phyloP scores from a whole-genome alignment of 441 rosid species.

The Euphorbia celastroides region DNA sequence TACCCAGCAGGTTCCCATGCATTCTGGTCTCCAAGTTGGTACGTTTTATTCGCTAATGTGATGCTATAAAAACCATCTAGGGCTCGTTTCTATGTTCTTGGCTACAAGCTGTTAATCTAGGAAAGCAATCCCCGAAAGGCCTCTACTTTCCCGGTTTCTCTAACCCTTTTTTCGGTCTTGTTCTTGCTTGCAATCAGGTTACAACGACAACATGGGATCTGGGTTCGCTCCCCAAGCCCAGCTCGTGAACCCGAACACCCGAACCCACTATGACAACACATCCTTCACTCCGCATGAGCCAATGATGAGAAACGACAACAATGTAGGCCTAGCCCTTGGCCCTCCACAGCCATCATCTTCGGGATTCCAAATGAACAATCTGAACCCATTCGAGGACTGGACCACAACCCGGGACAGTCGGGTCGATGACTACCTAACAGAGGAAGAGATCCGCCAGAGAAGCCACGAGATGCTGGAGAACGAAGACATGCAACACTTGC shows the following conservation, averaged over 20 bases:
- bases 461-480: conserved; percentile 83
- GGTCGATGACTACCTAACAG: conserved; percentile 68
- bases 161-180: background rate
- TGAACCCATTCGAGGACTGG: conserved; percentile 86
- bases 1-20: conserved; percentile 45
- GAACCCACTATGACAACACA: conserved; percentile 36
- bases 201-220: conserved; percentile 39
- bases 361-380: conserved; percentile 45
- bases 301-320: conserved; percentile 36
- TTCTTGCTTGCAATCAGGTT: conserved; percentile 38
- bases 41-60: no score
- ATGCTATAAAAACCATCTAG: no score
- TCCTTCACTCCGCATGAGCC: conserved; percentile 42
- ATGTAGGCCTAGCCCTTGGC: conserved; percentile 68
- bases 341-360: conserved; percentile 56
- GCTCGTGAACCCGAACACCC: conserved; percentile 49
- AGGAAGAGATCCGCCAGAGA: conserved; percentile 63
- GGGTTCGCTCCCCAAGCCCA: conserved; percentile 55
- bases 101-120: no score
- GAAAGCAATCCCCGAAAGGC: no score
- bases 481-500: conserved; percentile 84
- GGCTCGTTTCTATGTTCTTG: no score
- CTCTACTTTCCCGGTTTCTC: no score
- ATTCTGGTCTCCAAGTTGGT: conserved; percentile 57
- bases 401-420: conserved; percentile 65